Conservation (phyloP, 306 rosid species). For the Luffa aegyptiaca region DNA sequence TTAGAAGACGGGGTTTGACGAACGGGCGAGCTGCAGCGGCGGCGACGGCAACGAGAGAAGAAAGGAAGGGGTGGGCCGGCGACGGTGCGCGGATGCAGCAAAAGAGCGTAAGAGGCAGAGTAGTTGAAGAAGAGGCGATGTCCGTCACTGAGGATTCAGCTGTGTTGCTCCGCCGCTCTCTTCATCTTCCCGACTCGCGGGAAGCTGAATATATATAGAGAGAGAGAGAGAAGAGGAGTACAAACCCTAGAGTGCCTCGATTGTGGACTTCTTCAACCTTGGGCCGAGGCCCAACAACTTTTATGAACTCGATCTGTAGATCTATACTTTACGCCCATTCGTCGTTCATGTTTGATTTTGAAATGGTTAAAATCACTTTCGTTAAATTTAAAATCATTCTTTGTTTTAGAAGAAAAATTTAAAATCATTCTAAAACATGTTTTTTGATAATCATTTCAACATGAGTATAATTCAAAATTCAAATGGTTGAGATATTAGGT, state of each 20-base stretch:
- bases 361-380: too few species aligned
- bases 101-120: slow-evolving; percentile 22
- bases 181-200: neutral
- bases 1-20: neutral
- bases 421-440: too few species aligned
- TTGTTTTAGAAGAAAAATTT: too few species aligned
- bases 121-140: slow-evolving; percentile 48
- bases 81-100: too few species aligned
- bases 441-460: too few species aligned
- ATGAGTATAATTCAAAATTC: too few species aligned
- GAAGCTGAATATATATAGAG: neutral
- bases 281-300: neutral
- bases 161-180: neutral
- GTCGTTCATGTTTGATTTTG: too few species aligned
- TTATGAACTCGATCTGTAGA: neutral
- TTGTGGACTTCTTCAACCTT: neutral
- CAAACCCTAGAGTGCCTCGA: neutral
- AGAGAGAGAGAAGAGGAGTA: neutral
- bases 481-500: too few species aligned
- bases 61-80: neutral
- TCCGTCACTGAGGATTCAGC: slow-evolving; percentile 27
- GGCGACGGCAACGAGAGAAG: neutral
- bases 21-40: neutral
- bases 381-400: too few species aligned
- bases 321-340: neutral